phyloP scores from a whole-genome alignment of 106 monocot species.

The Chionographis japonica region DNA sequence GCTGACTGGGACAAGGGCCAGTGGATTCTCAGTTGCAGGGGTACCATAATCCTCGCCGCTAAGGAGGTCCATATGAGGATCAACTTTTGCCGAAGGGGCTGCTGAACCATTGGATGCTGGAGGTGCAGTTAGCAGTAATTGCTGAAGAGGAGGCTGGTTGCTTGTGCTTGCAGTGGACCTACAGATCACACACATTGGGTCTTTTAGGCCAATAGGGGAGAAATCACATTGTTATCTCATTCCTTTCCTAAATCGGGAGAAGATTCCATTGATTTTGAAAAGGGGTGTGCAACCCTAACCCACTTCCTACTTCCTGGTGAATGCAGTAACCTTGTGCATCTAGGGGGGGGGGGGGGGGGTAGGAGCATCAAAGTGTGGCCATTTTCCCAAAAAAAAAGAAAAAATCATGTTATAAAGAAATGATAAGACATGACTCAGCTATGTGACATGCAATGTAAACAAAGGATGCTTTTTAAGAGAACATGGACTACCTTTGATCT shows the following conservation, averaged over 20 bases:
- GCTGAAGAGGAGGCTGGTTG: conserved; percentile 41
- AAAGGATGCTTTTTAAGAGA: background rate
- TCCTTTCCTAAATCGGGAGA: too few relatives aligned
- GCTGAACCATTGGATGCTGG: conserved; percentile 41
- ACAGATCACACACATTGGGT: background rate
- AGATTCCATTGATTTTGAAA: too few relatives aligned
- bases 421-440: too few relatives aligned
- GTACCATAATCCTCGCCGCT: conserved; percentile 46
- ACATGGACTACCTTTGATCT: conserved; percentile 29
- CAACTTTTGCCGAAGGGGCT: conserved; percentile 38
- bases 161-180: conserved; percentile 40
- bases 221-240: too few relatives aligned
- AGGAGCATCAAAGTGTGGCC: too few relatives aligned
- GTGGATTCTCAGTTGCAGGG: conserved; percentile 36
- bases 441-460: background rate
- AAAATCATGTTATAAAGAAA: too few relatives aligned
- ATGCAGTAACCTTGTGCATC: too few relatives aligned
- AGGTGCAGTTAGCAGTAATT: conserved; percentile 47
- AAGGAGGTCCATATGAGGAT: conserved; percentile 58
- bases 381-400: too few relatives aligned
- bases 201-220: too few relatives aligned
- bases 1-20: conserved; percentile 69
- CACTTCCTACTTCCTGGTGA: too few relatives aligned
- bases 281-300: too few relatives aligned
- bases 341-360: too few relatives aligned